Conservation (phyloP, 148 eudicot genomes). For the Cornus kousa region DNA sequence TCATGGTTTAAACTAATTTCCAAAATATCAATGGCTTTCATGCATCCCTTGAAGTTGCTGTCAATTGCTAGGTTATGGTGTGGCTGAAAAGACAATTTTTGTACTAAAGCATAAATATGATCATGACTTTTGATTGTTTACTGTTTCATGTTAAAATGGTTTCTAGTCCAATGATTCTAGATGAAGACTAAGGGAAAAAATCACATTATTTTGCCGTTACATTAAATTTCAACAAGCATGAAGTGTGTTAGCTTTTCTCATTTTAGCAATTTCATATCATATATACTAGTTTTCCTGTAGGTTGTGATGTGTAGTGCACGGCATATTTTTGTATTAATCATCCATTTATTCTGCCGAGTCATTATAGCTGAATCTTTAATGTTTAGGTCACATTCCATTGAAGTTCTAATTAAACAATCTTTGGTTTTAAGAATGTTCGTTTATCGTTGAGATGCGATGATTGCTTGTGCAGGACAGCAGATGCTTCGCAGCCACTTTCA, state of each 20-base stretch:
- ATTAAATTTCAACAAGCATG: neutral
- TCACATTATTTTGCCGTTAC: neutral
- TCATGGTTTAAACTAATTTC: neutral
- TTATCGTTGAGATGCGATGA: slow-evolving; percentile 7
- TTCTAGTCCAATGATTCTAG: neutral
- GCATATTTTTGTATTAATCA: neutral
- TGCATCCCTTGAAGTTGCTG: neutral
- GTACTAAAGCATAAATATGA: neutral
- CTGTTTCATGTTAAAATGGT: neutral
- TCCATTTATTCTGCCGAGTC: neutral
- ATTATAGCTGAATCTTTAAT: neutral
- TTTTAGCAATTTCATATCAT: neutral
- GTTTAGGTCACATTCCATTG: neutral
- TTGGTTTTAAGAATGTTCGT: neutral
- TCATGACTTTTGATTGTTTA: neutral
- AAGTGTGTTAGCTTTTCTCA: neutral
- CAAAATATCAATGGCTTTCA: neutral
- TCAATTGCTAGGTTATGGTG: neutral
- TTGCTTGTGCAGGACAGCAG: slow-evolving; percentile 47
- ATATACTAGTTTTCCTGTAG: neutral
- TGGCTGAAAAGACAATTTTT: neutral
- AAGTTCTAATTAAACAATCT: neutral
- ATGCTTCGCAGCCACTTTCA: slow-evolving; percentile 64
- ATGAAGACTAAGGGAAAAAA: neutral
- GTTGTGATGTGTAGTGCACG: neutral